phyloP scores from a whole-genome alignment of 768 basidiomycete species.

The Tulasnella sp. region DNA sequence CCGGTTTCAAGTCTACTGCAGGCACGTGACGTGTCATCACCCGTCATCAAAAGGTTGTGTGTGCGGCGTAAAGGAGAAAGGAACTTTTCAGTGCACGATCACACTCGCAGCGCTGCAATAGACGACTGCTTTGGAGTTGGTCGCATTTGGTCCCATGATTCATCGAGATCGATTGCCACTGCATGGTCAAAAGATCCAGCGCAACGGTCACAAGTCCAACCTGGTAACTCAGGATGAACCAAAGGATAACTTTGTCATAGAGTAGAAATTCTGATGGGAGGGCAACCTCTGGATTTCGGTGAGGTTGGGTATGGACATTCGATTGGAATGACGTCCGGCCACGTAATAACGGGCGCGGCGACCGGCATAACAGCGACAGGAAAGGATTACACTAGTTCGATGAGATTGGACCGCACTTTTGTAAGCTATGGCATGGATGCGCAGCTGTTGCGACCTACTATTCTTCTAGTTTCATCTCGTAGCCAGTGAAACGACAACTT shows the following conservation, averaged over 20 bases:
- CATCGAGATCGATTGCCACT: neutral
- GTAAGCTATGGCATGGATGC: neutral
- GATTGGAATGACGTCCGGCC: neutral
- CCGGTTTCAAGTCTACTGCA: neutral
- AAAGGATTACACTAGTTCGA: neutral
- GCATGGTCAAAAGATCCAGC: neutral
- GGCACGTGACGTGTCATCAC: neutral
- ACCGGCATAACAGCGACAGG: neutral
- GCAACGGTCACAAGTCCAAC: neutral
- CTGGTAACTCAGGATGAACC: neutral
- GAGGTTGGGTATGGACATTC: neutral
- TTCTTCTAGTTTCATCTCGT: neutral
- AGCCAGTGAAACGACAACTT: neutral
- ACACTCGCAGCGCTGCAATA: neutral
- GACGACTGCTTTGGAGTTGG: neutral
- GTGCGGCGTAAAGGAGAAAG: neutral
- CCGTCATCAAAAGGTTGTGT: neutral
- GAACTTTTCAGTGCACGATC: neutral
- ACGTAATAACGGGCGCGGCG: neutral
- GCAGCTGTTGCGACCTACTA: neutral
- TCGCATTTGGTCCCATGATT: neutral
- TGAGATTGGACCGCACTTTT: conserved; percentile 1
- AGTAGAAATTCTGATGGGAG: neutral
- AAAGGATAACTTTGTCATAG: neutral
- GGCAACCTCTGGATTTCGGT: neutral